These are phyloP conservation scores for Porpolomopsis calyptriformis DNA, from an alignment of 768 basidiomycete genomes.

Conservation along the genomic window DNA sequence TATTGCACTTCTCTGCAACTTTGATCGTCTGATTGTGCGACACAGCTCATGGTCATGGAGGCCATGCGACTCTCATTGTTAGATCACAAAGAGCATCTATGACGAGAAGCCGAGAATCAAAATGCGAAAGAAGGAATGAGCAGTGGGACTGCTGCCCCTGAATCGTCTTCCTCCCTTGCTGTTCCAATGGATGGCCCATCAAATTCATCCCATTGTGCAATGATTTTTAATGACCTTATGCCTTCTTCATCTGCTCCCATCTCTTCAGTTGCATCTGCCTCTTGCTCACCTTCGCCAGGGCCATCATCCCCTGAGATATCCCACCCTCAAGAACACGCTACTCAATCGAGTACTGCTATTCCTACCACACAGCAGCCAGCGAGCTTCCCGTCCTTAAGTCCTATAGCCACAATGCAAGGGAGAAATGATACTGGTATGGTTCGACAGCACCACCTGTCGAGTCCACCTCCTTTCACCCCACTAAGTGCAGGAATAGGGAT, in stretches of 20 bases:
- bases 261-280: constrained; percentile 6
- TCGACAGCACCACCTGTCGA: constrained; percentile 24
- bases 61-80: constrained; percentile 92
- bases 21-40: background rate
- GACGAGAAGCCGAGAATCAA: constrained; percentile 46
- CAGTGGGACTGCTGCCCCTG: constrained; percentile 24
- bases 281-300: background rate
- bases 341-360: background rate
- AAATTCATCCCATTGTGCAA: constrained; percentile 7
- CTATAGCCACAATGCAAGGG: constrained; percentile 5
- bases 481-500: constrained; percentile 35
- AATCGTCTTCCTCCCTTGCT: constrained; percentile 26
- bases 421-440: constrained; percentile 12
- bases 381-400: constrained; percentile 6
- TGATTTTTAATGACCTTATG: background rate
- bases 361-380: constrained; percentile 7
- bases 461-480: constrained; percentile 35
- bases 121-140: constrained; percentile 49
- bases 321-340: background rate
- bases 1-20: constrained; percentile 8
- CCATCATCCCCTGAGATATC: background rate
- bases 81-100: constrained; percentile 91
- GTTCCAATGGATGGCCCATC: constrained; percentile 14
- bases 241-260: constrained; percentile 7
- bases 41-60: constrained; percentile 95